Percentiles rank a stretch among this genome's conserved stretches.
Evolutionary conservation across 345 rosid species (phyloP).

Genomic region (Stellera chamaejasme): DNA sequence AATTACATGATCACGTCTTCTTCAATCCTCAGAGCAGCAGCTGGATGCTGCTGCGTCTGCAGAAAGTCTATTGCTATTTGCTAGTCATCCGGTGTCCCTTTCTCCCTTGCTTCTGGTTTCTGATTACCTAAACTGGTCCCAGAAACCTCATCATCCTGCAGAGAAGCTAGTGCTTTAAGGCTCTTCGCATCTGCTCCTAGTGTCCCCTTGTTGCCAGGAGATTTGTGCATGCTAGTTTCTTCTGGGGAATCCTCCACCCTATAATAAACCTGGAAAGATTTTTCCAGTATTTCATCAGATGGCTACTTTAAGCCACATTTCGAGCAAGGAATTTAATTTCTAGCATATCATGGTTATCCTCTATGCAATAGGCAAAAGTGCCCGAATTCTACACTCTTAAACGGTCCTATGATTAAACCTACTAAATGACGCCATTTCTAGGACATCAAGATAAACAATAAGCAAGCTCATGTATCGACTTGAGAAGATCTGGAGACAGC

Average conservation of each 20-base stretch:
- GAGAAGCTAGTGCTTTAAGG: conserved; percentile 6
- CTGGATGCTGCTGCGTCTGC: neutral
- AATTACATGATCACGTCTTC: too few relatives aligned
- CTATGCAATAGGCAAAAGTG: too few relatives aligned
- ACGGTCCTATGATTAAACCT: too few relatives aligned
- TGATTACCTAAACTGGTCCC: too few relatives aligned
- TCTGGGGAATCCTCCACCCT: conserved; percentile 41
- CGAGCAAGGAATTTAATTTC: too few relatives aligned
- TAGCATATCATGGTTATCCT: too few relatives aligned
- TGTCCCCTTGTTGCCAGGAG: conserved; percentile 9
- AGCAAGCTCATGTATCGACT: neutral
- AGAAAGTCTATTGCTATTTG: neutral
- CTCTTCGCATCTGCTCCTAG: conserved; percentile 10
- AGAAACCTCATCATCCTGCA: conserved; percentile 4
- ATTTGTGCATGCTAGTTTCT: conserved; percentile 2
- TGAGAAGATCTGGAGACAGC: neutral
- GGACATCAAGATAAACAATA: neutral
- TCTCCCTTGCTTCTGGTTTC: conserved; percentile 1
- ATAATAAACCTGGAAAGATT: conserved; percentile 37
- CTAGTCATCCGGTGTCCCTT: conserved; percentile 4
- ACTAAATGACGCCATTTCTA: neutral
- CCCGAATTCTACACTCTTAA: too few relatives aligned
- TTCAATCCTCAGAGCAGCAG: too few relatives aligned
- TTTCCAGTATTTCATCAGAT: neutral
- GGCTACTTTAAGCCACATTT: too few relatives aligned